These are phyloP conservation scores for Pythium guiyangense DNA, from an alignment of 352 stramenopile species.

Conservation along the genomic window DNA sequence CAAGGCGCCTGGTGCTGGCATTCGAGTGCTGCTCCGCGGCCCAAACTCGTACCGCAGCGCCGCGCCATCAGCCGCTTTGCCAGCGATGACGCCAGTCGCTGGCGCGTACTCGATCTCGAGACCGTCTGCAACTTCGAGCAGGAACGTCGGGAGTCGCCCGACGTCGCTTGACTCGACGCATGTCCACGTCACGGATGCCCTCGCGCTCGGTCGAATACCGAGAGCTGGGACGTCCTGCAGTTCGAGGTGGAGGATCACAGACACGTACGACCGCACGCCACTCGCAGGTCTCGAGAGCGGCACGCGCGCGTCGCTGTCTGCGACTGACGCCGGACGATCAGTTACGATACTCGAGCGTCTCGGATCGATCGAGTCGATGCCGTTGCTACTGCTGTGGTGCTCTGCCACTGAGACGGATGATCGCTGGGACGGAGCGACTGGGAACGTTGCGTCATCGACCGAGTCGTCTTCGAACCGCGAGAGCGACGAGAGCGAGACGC, in stretches of 20 bases:
- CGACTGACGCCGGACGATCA: too few relatives aligned
- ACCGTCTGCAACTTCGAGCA: constrained; percentile 32
- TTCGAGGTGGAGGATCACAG: constrained; percentile 43
- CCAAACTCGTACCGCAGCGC: constrained; percentile 18
- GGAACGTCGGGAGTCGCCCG: constrained; percentile 33
- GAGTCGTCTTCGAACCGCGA: too few relatives aligned
- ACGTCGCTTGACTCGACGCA: constrained; percentile 16
- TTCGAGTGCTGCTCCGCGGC: too few relatives aligned
- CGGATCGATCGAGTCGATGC: too few relatives aligned
- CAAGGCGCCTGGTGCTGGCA: too few relatives aligned
- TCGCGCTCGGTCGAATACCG: constrained; percentile 12
- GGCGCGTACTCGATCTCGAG: constrained; percentile 28
- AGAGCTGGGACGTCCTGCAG: constrained; percentile 35
- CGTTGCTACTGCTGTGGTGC: too few relatives aligned
- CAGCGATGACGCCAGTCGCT: constrained; percentile 20
- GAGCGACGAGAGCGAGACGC: not conserved
- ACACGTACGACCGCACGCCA: constrained; percentile 12
- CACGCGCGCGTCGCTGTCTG: too few relatives aligned
- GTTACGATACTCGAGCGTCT: too few relatives aligned
- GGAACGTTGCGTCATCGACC: not conserved
- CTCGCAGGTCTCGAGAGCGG: too few relatives aligned
- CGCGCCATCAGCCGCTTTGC: constrained; percentile 17
- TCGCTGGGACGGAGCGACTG: too few relatives aligned
- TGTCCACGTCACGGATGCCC: too few relatives aligned
- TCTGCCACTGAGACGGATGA: too few relatives aligned